phyloP scores from a whole-genome alignment of 2,329 filamentous ascomycete genomes.

The Aureobasidium sp. region DNA sequence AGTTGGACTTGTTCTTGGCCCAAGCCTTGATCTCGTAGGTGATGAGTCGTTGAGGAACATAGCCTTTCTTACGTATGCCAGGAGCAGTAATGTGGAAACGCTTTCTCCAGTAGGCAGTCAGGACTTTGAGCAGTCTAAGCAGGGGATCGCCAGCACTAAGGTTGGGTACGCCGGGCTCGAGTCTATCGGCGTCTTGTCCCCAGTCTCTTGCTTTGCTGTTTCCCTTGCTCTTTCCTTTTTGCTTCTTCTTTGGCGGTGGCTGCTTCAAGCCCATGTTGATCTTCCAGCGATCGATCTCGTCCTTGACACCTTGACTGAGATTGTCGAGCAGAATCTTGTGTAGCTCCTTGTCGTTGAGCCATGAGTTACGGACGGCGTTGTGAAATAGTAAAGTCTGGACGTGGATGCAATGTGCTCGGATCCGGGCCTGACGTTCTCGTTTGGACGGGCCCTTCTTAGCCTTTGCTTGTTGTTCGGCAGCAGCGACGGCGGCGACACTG shows the following conservation, averaged over 20 bases:
- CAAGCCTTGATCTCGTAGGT: slow-evolving; percentile 67
- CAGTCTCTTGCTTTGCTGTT: slow-evolving; percentile 55
- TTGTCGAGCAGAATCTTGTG: slow-evolving; percentile 70
- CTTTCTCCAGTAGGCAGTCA: slow-evolving; percentile 85
- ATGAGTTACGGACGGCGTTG: slow-evolving; percentile 76
- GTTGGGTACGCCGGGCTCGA: slow-evolving; percentile 64
- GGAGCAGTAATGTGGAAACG: slow-evolving; percentile 69
- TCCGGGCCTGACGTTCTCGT: slow-evolving; percentile 68
- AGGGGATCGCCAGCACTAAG: slow-evolving; percentile 78
- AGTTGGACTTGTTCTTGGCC: slow-evolving; percentile 53
- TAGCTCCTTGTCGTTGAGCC: slow-evolving; percentile 68
- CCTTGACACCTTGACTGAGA: slow-evolving; percentile 57
- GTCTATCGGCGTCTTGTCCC: slow-evolving; percentile 57
- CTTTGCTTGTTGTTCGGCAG: slow-evolving; percentile 22
- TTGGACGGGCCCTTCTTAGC: slow-evolving; percentile 79
- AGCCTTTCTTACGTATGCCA: slow-evolving; percentile 80
- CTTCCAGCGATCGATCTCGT: slow-evolving; percentile 66
- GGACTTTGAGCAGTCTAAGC: slow-evolving; percentile 62
- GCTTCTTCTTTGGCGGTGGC: slow-evolving; percentile 32
- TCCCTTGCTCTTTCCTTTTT: slow-evolving; percentile 34
- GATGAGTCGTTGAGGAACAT: slow-evolving; percentile 67
- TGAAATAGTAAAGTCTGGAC: slow-evolving; percentile 84
- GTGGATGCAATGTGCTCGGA: slow-evolving; percentile 77
- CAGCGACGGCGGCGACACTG: slow-evolving; percentile 16
- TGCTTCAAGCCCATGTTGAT: slow-evolving; percentile 52